These are phyloP conservation scores for Setaria italica DNA, from an alignment of 202 grass and related monocot species.

Conservation along the genomic window DNA sequence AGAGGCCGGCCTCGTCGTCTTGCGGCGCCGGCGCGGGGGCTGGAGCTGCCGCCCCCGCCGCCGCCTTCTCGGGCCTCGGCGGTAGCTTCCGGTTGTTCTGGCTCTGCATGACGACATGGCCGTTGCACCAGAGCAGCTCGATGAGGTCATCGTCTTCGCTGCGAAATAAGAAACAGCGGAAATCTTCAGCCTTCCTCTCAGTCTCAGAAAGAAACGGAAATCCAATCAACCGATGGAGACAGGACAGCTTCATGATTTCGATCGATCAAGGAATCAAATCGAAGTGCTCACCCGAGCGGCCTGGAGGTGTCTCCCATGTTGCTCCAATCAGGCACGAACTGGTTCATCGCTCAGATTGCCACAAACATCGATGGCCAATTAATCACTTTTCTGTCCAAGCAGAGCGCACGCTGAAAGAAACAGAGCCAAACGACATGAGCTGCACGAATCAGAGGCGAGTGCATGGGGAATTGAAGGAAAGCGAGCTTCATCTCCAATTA, in stretches of 20 bases:
- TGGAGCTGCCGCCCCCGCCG: not conserved
- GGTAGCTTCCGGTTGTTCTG: constrained; percentile 62
- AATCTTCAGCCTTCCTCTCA: not conserved
- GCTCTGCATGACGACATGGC: constrained; percentile 90
- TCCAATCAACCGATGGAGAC: not conserved
- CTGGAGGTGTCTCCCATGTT: constrained; percentile 62
- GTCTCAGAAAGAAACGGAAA: not conserved
- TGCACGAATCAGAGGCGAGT: not conserved
- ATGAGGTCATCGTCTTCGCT: constrained; percentile 72
- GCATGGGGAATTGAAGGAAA: not conserved
- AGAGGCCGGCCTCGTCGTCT: constrained; percentile 59
- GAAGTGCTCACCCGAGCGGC: constrained; percentile 50
- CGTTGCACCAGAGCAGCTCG: constrained; percentile 89
- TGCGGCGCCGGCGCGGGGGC: constrained; percentile 16
- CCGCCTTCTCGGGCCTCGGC: constrained; percentile 42
- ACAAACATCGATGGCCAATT: not conserved
- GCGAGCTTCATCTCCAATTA: not conserved
- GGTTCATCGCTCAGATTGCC: constrained; percentile 60
- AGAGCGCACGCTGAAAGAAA: not conserved
- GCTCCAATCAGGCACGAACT: constrained; percentile 66
- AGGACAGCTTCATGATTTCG: not conserved
- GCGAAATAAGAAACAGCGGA: not conserved
- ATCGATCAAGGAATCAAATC: not conserved
- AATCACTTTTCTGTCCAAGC: not conserved
- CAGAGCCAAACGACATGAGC: not conserved